Evolutionary conservation across 768 basidiomycete species (phyloP).

Genomic region (Amylocystis lapponica): DNA sequence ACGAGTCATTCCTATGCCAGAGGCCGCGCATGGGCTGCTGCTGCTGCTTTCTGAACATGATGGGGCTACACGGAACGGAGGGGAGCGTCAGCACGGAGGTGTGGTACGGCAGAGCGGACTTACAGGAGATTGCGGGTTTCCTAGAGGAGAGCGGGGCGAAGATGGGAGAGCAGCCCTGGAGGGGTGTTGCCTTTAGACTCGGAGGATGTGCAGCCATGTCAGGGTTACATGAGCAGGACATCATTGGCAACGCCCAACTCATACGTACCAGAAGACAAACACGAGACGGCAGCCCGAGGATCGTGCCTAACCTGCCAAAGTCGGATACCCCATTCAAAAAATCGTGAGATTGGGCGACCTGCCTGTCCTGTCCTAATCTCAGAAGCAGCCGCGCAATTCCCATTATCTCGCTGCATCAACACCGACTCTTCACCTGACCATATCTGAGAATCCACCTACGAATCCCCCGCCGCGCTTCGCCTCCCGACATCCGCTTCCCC

Average conservation of each 20-base stretch:
- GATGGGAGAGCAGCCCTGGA: constrained; percentile 10
- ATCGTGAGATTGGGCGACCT: constrained; percentile 6
- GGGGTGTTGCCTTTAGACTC: constrained; percentile 14
- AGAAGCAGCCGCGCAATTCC: constrained; percentile 8
- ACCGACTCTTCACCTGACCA: constrained; percentile 10
- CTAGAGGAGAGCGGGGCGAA: constrained; percentile 3
- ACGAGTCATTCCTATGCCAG: constrained; percentile 1
- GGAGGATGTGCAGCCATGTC: constrained; percentile 16
- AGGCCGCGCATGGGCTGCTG: constrained; percentile 2
- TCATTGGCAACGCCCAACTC: constrained; percentile 15
- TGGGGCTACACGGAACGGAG: constrained; percentile 2
- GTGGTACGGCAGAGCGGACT: no score
- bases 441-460: constrained; percentile 8
- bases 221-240: constrained; percentile 17
- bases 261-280: constrained; percentile 15
- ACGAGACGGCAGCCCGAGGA: constrained; percentile 20
- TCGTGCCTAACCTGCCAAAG: constrained; percentile 20
- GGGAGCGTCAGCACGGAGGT: constrained; percentile 3
- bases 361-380: constrained; percentile 10
- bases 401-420: constrained; percentile 12
- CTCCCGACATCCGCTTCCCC: constrained; percentile 4
- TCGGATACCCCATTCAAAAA: constrained; percentile 10
- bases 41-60: constrained; percentile 6
- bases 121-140: no score
- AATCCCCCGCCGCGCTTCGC: constrained; percentile 3